phyloP scores from a whole-genome alignment of 371 early-diverging fungal genomes.

The Smittium culicis region DNA sequence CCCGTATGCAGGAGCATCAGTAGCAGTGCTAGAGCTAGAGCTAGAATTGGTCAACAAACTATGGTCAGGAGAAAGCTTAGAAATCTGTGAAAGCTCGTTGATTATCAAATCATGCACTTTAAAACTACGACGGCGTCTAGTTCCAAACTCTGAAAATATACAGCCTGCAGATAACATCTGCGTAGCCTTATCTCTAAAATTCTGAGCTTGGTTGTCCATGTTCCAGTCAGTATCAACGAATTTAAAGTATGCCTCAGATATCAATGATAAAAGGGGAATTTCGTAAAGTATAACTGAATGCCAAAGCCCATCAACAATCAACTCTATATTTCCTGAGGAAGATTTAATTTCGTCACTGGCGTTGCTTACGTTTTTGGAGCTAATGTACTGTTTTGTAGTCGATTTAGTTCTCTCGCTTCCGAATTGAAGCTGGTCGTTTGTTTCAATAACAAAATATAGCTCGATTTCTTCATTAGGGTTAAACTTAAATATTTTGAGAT shows the following conservation, averaged over 20 bases:
- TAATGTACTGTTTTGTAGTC: not conserved
- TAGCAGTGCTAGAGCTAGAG: not conserved
- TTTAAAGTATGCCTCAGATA: constrained; percentile 54
- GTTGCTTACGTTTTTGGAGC: constrained; percentile 8
- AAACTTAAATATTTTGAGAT: constrained; percentile 40
- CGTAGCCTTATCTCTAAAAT: constrained; percentile 37
- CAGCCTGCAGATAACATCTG: constrained; percentile 40
- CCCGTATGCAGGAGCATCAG: constrained; percentile 21
- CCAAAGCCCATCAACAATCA: constrained; percentile 49
- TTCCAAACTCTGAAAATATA: constrained; percentile 65
- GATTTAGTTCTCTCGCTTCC: not conserved
- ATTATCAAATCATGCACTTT: constrained; percentile 52
- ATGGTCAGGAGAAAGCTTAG: not conserved
- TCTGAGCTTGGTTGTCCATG: constrained; percentile 44
- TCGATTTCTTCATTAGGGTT: constrained; percentile 42
- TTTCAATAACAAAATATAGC: constrained; percentile 23
- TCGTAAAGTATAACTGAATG: constrained; percentile 62
- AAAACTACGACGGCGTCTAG: constrained; percentile 52
- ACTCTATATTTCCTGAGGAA: constrained; percentile 23
- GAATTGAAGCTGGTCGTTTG: constrained; percentile 12
- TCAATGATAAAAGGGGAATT: constrained; percentile 50
- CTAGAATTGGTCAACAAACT: not conserved
- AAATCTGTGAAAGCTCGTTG: constrained; percentile 26
- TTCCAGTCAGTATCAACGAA: constrained; percentile 57
- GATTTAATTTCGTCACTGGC: constrained; percentile 4